Percentiles rank a stretch among this genome's conserved stretches.
Conservation (phyloP, 2,329 filamentous ascomycete species). For the Cladosporium colombiae region DNA sequence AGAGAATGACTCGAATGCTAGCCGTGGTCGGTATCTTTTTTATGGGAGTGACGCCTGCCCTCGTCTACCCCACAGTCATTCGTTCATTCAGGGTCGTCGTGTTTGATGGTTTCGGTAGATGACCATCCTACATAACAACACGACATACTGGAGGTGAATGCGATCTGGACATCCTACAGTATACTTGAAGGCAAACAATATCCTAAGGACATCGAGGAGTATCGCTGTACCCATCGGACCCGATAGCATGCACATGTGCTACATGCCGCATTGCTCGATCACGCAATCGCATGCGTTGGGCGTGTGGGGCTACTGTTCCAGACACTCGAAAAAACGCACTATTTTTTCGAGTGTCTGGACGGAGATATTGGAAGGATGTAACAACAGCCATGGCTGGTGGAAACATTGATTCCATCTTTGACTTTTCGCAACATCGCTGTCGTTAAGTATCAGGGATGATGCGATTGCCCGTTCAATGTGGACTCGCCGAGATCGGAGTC, state of each 20-base stretch:
- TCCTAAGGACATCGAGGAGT: neutral
- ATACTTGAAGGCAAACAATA: neutral
- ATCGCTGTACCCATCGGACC: neutral
- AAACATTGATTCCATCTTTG: too few relatives aligned
- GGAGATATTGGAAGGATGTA: too few relatives aligned
- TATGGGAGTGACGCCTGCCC: conserved; percentile 8
- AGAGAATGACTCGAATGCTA: neutral
- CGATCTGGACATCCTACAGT: neutral
- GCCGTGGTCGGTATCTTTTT: conserved; percentile 5
- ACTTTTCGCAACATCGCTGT: too few relatives aligned
- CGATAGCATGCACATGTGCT: neutral
- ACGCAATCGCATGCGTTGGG: neutral
- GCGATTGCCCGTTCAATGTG: too few relatives aligned
- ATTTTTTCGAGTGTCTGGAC: too few relatives aligned
- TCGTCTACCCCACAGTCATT: neutral
- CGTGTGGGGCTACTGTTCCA: neutral
- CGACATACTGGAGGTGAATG: neutral
- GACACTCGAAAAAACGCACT: too few relatives aligned
- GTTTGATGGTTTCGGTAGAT: neutral
- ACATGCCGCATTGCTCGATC: neutral
- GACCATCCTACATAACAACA: neutral
- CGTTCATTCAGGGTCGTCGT: neutral
- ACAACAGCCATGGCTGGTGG: too few relatives aligned
- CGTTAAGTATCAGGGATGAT: too few relatives aligned
- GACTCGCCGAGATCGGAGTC: neutral